Conservation (phyloP, 2,329 filamentous ascomycete species). For the Colletotrichum orchidophilum region DNA sequence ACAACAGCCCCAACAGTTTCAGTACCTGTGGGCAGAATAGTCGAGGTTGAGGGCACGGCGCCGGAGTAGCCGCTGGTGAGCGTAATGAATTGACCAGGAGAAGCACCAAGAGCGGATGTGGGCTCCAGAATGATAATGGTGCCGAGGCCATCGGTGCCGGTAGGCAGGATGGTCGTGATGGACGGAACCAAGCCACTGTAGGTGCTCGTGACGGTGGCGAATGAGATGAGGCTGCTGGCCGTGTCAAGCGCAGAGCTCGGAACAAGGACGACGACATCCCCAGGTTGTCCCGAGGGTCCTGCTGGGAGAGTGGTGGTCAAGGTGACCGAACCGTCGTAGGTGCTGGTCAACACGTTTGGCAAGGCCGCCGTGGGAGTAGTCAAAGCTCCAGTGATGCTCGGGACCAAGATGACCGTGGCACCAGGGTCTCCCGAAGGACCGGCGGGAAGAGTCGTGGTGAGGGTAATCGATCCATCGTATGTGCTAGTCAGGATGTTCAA, state of each 20-base stretch:
- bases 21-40: constrained; percentile 15
- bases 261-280: background rate
- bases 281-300: constrained; percentile 6
- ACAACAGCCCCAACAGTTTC: background rate
- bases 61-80: constrained; percentile 8
- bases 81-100: background rate
- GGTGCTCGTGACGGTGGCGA: constrained; percentile 12
- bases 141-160: background rate
- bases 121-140: constrained; percentile 13
- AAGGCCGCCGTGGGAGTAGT: background rate
- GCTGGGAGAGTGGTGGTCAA: background rate
- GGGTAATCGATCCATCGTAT: background rate
- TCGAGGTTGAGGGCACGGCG: background rate
- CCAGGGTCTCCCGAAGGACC: background rate
- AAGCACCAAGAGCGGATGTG: background rate
- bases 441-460: background rate
- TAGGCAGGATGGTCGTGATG: constrained; percentile 5
- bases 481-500: background rate
- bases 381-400: background rate
- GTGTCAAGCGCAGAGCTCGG: background rate
- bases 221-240: constrained; percentile 7
- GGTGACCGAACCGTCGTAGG: constrained; percentile 9
- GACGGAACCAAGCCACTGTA: constrained; percentile 13
- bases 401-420: background rate
- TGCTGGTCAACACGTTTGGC: constrained; percentile 2